Evolutionary conservation across 139 green algal genomes (phyloP), one percentile per base, ranked within the genome.

Genomic region (Ettlia oleoabundans): DNA sequence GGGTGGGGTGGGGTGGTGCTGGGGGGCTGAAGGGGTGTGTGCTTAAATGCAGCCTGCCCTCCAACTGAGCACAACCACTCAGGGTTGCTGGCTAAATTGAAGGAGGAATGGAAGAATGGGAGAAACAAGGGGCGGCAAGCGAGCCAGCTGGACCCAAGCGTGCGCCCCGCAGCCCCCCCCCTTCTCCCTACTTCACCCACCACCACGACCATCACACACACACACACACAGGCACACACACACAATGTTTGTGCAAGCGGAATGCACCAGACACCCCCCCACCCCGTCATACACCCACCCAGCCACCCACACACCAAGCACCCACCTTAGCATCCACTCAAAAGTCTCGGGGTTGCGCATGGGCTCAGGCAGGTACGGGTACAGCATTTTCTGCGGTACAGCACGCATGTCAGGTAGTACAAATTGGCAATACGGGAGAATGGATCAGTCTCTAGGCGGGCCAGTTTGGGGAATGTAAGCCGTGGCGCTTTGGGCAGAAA

Each of bases 291-390:
- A 58, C 47, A 58, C 47, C 10, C 47, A 58, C 47, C 10, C 47
- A n/a, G 55, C 18, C 55, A 65, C 5, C 55, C 55, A 65, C 55
- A 28, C 18, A 15, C 18, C 55, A 28, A 28, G n/a, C n/a, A 40
- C 71, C 2, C 37, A 80, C 73, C 86, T 89, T 43, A 98, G 85
- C 93, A 98, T 97, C 92, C 92, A 97, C 86, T 96, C 91, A 47
- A 98, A 96, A 53, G 90, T 95, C 69, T 93, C 41, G 0, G 90
- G 92, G 85, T 96, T 97, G 86, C 94, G 91, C 94, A 98, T 98
- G 13, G 88, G 88, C 86, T 97, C 93, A 5, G 94, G 94, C 70
- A 98, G 87, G 90, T 98, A 95, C 0, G 92, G 93, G 89, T 98
- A 98, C 65, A 98, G 80, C 90, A 95, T 94, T 85, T 98, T 92